Evolutionary conservation across 2,329 filamentous ascomycete genomes (phyloP).

Genomic region (Acrocalymma vagum): DNA sequence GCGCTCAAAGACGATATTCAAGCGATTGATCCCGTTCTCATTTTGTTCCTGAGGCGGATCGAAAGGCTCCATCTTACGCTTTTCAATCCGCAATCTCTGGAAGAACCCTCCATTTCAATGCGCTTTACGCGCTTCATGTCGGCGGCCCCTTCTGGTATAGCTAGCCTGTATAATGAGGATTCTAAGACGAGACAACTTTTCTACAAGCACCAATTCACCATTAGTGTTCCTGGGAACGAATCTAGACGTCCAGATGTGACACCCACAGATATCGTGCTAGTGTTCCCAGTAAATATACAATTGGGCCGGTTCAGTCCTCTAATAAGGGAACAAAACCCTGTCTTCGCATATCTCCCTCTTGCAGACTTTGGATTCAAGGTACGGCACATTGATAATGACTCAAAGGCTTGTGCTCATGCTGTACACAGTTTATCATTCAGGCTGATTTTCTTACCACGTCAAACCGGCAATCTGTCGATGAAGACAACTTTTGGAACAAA

Average conservation of each 20-base stretch:
- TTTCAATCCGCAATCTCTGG: not conserved
- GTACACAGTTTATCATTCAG: slow-evolving; percentile 9
- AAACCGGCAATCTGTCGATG: slow-evolving; percentile 8
- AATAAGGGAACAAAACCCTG: slow-evolving; percentile 1
- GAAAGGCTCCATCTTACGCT: slow-evolving; percentile 5
- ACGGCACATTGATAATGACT: not conserved
- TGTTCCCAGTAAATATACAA: slow-evolving; percentile 3
- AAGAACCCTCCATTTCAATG: not conserved
- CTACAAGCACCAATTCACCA: slow-evolving; percentile 3
- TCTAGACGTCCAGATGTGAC: slow-evolving; percentile 1
- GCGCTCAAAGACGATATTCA: slow-evolving; percentile 1
- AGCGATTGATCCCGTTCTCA: slow-evolving; percentile 2
- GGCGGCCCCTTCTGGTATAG: slow-evolving; percentile 3
- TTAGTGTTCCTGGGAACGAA: not conserved
- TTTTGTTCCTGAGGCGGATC: slow-evolving; percentile 6
- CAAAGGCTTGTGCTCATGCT: slow-evolving; percentile 2
- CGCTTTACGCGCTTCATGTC: slow-evolving; percentile 1
- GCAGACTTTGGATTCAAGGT: slow-evolving; percentile 12
- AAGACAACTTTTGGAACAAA: slow-evolving; percentile 5
- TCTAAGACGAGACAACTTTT: not conserved
- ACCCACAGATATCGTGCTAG: slow-evolving; percentile 7
- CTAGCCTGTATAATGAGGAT: slow-evolving; percentile 1
- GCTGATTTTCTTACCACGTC: slow-evolving; percentile 10
- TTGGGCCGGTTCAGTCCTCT: not conserved
- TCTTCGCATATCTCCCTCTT: slow-evolving; percentile 11